Evolutionary conservation across 371 early-diverging fungal genomes (phyloP).

Genomic region (Lichtheimia hyalospora): DNA sequence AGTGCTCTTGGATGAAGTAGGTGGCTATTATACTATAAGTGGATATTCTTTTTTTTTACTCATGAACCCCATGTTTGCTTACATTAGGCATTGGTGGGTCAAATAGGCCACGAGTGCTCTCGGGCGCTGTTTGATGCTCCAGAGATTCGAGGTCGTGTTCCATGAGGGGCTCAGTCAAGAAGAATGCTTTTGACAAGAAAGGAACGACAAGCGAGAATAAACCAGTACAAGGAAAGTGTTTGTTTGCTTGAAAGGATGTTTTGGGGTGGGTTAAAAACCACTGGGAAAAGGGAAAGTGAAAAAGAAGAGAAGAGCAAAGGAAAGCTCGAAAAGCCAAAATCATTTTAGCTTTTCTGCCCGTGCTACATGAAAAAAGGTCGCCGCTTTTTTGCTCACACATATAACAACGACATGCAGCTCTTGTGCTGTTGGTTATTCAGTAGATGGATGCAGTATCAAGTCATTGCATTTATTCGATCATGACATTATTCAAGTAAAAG

Average conservation of each 20-base stretch:
- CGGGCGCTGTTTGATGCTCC: constrained; percentile 56
- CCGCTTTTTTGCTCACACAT: too few species aligned
- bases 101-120: constrained; percentile 53
- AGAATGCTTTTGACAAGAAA: constrained; percentile 11
- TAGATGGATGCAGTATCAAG: too few species aligned
- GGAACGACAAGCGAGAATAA: constrained; percentile 20
- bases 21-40: too few species aligned
- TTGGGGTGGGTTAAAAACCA: neutral
- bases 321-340: neutral
- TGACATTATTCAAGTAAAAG: too few species aligned
- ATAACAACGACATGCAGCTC: too few species aligned
- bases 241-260: constrained; percentile 5
- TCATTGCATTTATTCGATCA: too few species aligned
- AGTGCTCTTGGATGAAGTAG: neutral
- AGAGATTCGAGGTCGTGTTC: constrained; percentile 36
- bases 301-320: constrained; percentile 13
- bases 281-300: constrained; percentile 4
- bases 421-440: too few species aligned
- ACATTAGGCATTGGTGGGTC: constrained; percentile 37
- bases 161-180: constrained; percentile 19
- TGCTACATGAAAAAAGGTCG: constrained; percentile 2
- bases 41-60: too few species aligned
- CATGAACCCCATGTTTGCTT: too few species aligned
- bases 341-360: constrained; percentile 9
- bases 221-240: constrained; percentile 18